A percentile compares a stretch with the other conserved stretches of the same genome.
Conservation (phyloP, 2,329 filamentous ascomycete genomes). For the Phoma sp. region DNA sequence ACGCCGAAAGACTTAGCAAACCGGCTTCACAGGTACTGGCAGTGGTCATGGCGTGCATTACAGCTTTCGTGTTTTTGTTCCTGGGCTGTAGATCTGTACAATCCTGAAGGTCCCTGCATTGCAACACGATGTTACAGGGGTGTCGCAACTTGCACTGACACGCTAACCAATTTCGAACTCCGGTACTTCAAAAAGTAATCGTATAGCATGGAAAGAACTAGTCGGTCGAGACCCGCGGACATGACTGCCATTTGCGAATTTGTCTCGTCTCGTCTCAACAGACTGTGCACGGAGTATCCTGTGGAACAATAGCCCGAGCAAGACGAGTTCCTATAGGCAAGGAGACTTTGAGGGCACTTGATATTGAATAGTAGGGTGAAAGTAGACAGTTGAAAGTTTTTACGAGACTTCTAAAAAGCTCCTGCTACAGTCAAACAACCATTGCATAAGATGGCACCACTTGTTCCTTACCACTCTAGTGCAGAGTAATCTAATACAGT, state of each 20-base stretch:
- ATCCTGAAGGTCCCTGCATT: background rate
- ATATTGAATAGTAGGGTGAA: too few relatives aligned
- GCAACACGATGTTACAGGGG: background rate
- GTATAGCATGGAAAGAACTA: slow-evolving; percentile 1
- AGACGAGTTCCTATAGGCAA: background rate
- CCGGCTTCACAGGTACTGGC: too few relatives aligned
- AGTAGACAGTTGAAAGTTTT: too few relatives aligned
- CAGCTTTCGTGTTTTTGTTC: background rate
- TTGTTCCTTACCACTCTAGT: slow-evolving; percentile 8
- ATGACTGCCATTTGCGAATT: background rate
- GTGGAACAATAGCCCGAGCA: background rate
- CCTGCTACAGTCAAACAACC: background rate
- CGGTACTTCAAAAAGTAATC: slow-evolving; percentile 8
- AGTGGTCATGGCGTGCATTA: background rate
- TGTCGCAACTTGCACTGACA: background rate
- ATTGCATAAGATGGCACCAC: slow-evolving; percentile 7
- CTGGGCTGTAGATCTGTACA: background rate
- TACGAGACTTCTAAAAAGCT: background rate
- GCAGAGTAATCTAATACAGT: slow-evolving; percentile 10
- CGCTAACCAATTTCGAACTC: slow-evolving; percentile 3
- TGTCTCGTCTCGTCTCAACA: background rate
- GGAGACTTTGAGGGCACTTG: background rate
- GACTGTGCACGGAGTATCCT: background rate
- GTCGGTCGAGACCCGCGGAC: background rate
- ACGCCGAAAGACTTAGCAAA: too few relatives aligned